Evolutionary conservation across 78 protist species (phyloP).

Genomic region (Speleostelium caveatum): DNA sequence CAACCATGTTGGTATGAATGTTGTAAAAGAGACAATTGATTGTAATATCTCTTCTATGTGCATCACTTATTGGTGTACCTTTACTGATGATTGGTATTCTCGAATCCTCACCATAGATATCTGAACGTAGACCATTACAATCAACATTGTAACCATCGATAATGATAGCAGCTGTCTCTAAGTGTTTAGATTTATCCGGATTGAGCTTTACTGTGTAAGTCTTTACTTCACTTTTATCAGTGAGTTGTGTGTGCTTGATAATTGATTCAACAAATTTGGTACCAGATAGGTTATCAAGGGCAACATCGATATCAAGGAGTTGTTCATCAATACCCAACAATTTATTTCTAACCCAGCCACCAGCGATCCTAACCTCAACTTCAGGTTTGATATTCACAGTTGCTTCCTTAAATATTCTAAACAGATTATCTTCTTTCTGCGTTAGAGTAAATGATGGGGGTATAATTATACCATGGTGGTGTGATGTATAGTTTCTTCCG

Average conservation of each 20-base stretch:
- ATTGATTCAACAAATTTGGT: constrained; percentile 41
- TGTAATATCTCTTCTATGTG: constrained; percentile 96
- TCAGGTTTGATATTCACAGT: constrained; percentile 1
- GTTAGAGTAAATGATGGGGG: too few relatives aligned
- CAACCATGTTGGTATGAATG: constrained; percentile 72
- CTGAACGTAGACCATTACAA: constrained; percentile 63
- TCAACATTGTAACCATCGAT: constrained; percentile 38
- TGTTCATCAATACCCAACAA: constrained; percentile 15
- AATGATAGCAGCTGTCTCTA: constrained; percentile 87
- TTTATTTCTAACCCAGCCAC: constrained; percentile 98
- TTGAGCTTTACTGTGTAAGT: constrained; percentile 18
- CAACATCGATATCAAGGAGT: constrained; percentile 83
- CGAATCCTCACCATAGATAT: constrained; percentile 60
- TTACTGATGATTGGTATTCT: constrained; percentile 79
- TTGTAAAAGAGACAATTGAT: constrained; percentile 96
- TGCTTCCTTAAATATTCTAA: background rate
- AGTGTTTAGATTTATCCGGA: constrained; percentile 95
- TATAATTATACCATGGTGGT: too few relatives aligned
- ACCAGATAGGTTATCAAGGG: constrained; percentile 75
- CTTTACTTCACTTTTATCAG: background rate
- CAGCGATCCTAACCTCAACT: constrained; percentile 90
- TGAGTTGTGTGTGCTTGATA: background rate
- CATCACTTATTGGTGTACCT: constrained; percentile 94
- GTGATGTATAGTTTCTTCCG: too few relatives aligned
- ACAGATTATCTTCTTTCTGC: background rate